Evolutionary conservation across 371 early-diverging fungal species (phyloP), one percentile per base, ranked within the genome.

Genomic region (Neoconidiobolus thromboides): DNA sequence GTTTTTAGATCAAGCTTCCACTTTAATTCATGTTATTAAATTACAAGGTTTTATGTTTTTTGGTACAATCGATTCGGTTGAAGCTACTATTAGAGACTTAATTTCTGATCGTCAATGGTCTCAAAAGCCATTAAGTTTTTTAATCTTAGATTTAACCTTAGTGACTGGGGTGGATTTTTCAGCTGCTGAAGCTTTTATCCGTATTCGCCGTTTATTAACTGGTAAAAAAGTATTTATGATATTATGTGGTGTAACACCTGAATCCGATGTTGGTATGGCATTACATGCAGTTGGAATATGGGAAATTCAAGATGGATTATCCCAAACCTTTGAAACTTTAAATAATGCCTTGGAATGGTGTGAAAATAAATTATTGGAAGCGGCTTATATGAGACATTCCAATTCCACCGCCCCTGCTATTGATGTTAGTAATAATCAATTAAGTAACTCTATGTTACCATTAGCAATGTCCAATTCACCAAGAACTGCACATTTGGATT

Each of bases 291-390:
- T 83, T 4, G 91, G 91, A 2, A 76, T 91, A 56, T 89, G 91
- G 87, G 67, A 64, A 4, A 63, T 61, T 2, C 56, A 65, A 3
- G 74, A 77, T 47, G 69, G 65, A 2, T 66, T 75, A 62, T 71
- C 83, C 38, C 81, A 86, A 57, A 76, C 77, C 43, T 93, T 92
- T 69, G 79, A 78, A 2, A 78, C 76, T 15, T 66, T 89, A 5
- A 87, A 92, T 66, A 83, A 84, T 58, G 87, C 92, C 0, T 72
- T 96, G n/a, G 96, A 96, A 72, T 93, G 89, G 83, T 92, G 92
- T 61, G 96, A 96, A 66, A 96, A 96, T 68, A 70, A 74, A 37
- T 66, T 93, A 38, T 68, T 96, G 48, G 75, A 77, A 58, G 26
- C 26, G 26, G 26, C 26, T 26, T 26, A 26, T 26, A 26, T 26